Evolutionary conservation across 192 early-diverging fungal species (phyloP), one percentile per base, ranked within the genome.

Genomic region (Entomortierella lignicola): DNA sequence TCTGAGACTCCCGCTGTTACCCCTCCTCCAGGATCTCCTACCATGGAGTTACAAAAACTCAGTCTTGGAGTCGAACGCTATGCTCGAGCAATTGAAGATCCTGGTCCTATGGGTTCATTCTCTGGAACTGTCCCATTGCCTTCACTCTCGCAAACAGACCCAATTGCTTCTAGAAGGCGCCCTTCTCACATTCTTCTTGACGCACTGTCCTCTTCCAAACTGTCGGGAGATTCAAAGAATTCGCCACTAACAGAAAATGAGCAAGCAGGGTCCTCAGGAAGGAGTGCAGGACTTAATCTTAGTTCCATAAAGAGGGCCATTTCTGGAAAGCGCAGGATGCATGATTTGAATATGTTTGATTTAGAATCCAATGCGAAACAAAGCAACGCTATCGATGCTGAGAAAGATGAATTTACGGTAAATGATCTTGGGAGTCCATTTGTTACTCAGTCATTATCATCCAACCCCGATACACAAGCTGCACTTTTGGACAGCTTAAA

Each of bases 11-110:
- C 73, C 20, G 26, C 63, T 5, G 48, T 47, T 3, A 77, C 73
- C 15, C 73, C 73, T 34, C 64, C 60, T 34, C 64, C 60, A 5
- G 72, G 72, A 26, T 77, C 73, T 13, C 73, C 73, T 30, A 51
- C 65, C 0, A 15, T 17, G 17, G 73, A 63, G 32, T 23, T 68
- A 8, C 59, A 57, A 4, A 77, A 69, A 30, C 73, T 77, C 11
- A 77, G 15, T 54, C 60, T 77, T 4, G 73, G 73, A 7, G 73
- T 77, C 29, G 73, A 77, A 52, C 66, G 73, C 23, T 77, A 68
- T 43, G 73, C 73, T 21, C 52, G 65, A 31, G 73, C 73, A 17
- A 68, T 77, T 26, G 65, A 77, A 26, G 73, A 77, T 47, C 44
- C 53, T 7, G 73, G 56, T 0, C 64, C 65, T 20, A 62, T 68